A percentile compares a stretch with the other conserved stretches of the same genome.
These are phyloP conservation scores for Acacia confusa DNA, from an alignment of 306 rosid species.

Conservation along the genomic window DNA sequence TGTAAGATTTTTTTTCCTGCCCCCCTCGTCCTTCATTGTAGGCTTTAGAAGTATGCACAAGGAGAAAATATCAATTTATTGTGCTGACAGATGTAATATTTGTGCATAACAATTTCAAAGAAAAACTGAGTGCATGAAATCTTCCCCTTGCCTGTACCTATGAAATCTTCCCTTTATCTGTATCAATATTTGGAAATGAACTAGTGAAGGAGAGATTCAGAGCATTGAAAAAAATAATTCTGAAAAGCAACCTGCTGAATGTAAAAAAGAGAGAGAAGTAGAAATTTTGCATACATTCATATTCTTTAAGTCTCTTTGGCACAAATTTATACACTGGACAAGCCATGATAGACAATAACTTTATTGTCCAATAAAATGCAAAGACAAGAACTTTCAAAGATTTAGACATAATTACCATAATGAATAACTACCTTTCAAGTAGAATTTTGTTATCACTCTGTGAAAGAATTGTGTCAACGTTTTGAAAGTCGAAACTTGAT, in stretches of 20 bases:
- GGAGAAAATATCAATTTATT: neutral
- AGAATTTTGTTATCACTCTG: neutral
- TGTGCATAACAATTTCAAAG: neutral
- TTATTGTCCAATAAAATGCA: neutral
- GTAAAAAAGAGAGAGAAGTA: neutral
- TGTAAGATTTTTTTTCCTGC: neutral
- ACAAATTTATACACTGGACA: neutral
- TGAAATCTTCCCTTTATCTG: neutral
- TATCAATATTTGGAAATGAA: neutral
- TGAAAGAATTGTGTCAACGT: neutral
- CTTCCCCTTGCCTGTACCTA: neutral
- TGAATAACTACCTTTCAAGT: neutral
- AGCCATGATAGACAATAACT: neutral
- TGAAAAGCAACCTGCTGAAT: slow-evolving; percentile 13
- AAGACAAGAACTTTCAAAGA: neutral
- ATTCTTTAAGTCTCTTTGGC: neutral
- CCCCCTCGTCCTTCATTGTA: neutral
- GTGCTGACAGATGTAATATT: neutral
- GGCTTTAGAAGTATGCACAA: slow-evolving; percentile 7
- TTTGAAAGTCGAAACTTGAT: neutral
- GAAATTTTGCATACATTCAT: neutral
- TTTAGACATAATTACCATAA: neutral
- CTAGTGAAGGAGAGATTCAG: neutral
- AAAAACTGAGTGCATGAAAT: neutral
- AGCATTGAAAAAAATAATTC: neutral